Conservation (phyloP, 106 monocot genomes). For the Dioscorea alata region DNA sequence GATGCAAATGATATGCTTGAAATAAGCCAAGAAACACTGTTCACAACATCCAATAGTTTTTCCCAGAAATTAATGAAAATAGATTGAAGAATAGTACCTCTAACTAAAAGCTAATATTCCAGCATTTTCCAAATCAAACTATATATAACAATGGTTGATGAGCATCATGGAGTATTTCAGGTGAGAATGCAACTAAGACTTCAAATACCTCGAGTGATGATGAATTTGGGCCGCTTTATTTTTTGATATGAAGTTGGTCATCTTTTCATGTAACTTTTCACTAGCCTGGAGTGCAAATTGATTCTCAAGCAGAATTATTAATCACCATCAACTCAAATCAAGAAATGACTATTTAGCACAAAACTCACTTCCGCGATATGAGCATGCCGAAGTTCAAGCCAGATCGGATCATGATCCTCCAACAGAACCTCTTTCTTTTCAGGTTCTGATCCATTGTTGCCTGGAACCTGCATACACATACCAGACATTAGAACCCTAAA, state of each 20-base stretch:
- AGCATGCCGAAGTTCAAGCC: constrained; percentile 77
- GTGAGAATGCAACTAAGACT: constrained; percentile 1
- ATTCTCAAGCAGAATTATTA: constrained; percentile 1
- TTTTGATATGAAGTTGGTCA: constrained; percentile 55
- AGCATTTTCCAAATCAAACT: too few species aligned
- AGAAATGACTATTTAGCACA: not conserved
- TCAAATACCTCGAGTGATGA: constrained; percentile 30
- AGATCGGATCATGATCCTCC: constrained; percentile 74
- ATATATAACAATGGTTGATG: too few species aligned
- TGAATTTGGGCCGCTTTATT: constrained; percentile 82
- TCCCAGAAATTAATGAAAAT: too few species aligned
- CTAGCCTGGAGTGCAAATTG: constrained; percentile 41
- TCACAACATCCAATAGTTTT: too few species aligned
- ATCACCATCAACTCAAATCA: not conserved
- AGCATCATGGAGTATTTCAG: too few species aligned
- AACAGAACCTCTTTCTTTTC: constrained; percentile 59
- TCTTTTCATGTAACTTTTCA: constrained; percentile 71
- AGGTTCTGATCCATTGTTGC: constrained; percentile 34
- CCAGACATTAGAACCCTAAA: not conserved
- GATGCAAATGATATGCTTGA: too few species aligned
- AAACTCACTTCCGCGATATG: constrained; percentile 82
- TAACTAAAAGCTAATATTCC: too few species aligned
- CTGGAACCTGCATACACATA: constrained; percentile 25
- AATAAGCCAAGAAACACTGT: too few species aligned
- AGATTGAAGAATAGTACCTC: too few species aligned